phyloP scores from a whole-genome alignment of 768 basidiomycete genomes.

The Omphalotus guepiniiformis region DNA sequence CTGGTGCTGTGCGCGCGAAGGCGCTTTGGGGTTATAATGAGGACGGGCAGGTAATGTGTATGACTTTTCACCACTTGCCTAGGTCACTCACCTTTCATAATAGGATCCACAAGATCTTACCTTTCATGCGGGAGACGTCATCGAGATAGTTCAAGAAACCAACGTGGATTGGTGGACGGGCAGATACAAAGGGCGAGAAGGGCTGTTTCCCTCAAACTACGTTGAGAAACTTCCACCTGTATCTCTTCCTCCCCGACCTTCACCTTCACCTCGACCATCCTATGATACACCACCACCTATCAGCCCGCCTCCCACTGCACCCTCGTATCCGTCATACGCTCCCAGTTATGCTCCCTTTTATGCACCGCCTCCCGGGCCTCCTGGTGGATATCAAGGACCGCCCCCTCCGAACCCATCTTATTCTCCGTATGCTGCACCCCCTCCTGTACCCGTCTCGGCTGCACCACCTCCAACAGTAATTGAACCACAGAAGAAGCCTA shows the following conservation, averaged over 20 bases:
- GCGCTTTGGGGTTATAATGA: slow-evolving; percentile 71
- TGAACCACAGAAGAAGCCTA: slow-evolving; percentile 44
- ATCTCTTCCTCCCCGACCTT: not conserved
- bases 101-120: slow-evolving; percentile 80
- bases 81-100: slow-evolving; percentile 5
- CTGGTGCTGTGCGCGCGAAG: slow-evolving; percentile 34
- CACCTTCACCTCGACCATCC: slow-evolving; percentile 21
- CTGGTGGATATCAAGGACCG: slow-evolving; percentile 17
- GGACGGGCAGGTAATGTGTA: slow-evolving; percentile 43
- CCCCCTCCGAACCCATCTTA: slow-evolving; percentile 18
- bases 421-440: slow-evolving; percentile 9
- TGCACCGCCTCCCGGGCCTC: slow-evolving; percentile 14
- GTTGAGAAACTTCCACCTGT: slow-evolving; percentile 50
- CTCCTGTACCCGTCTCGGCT: slow-evolving; percentile 10
- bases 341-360: slow-evolving; percentile 3
- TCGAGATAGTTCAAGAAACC: slow-evolving; percentile 76
- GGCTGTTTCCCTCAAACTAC: slow-evolving; percentile 74
- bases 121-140: slow-evolving; percentile 69
- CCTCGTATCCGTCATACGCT: not conserved
- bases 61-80: not conserved
- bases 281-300: not conserved
- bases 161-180: slow-evolving; percentile 91
- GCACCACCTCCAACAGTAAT: slow-evolving; percentile 22
- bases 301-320: not conserved
- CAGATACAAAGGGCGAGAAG: slow-evolving; percentile 54